phyloP scores from a whole-genome alignment of 768 basidiomycete genomes.

The Hemileccinum rubropunctum region DNA sequence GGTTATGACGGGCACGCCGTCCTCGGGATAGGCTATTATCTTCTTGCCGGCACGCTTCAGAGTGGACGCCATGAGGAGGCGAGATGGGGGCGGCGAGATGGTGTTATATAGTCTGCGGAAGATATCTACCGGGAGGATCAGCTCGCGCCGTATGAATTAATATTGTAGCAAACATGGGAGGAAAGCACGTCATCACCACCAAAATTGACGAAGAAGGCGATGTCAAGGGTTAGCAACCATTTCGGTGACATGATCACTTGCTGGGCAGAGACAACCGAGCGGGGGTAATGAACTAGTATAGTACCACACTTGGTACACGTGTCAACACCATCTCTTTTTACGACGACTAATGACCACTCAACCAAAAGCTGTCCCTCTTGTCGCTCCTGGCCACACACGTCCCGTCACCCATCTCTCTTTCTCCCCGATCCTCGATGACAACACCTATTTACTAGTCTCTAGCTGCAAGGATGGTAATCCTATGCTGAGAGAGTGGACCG shows the following conservation, averaged over 20 bases:
- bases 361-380: slow-evolving; percentile 73
- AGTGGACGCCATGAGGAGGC: slow-evolving; percentile 37
- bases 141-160: too few species aligned
- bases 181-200: slow-evolving; percentile 17
- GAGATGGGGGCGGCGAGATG: neutral
- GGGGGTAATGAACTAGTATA: too few species aligned
- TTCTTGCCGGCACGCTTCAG: slow-evolving; percentile 54
- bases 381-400: slow-evolving; percentile 82
- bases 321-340: too few species aligned
- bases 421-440: slow-evolving; percentile 81
- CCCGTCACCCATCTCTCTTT: slow-evolving; percentile 94
- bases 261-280: too few species aligned
- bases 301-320: too few species aligned
- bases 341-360: slow-evolving; percentile 59
- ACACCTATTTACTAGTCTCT: slow-evolving; percentile 86
- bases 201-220: neutral
- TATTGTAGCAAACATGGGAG: slow-evolving; percentile 13
- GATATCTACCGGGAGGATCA: too few species aligned
- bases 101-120: too few species aligned
- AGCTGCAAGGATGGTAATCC: slow-evolving; percentile 99
- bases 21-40: slow-evolving; percentile 58
- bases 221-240: too few species aligned
- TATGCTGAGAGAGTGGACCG: slow-evolving; percentile 95
- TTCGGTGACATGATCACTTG: neutral
- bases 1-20: slow-evolving; percentile 58